phyloP scores from a whole-genome alignment of 352 stramenopile species.

The Aphanomyces astaci region DNA sequence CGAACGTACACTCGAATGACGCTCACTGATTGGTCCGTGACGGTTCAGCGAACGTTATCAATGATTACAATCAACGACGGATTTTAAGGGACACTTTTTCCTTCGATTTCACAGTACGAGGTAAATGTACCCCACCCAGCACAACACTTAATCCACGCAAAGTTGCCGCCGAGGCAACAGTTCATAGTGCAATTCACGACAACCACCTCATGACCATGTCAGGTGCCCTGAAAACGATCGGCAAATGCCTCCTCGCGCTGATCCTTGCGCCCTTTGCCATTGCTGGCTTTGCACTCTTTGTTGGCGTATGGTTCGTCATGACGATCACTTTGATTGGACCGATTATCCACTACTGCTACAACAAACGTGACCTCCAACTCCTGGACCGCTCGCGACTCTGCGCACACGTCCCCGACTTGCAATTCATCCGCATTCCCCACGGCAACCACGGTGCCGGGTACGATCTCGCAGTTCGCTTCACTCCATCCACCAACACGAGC shows the following conservation, averaged over 20 bases:
- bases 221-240: not conserved
- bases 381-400: conserved; percentile 1
- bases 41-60: no score
- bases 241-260: not conserved
- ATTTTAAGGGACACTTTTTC: no score
- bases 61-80: no score
- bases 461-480: conserved; percentile 4
- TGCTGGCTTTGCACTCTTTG: not conserved
- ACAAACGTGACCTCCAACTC: not conserved
- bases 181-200: no score
- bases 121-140: no score
- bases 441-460: not conserved
- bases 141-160: no score
- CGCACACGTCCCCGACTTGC: not conserved
- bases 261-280: not conserved
- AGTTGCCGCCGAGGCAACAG: no score
- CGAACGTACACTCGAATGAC: not conserved
- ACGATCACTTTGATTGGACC: not conserved
- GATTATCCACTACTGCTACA: not conserved
- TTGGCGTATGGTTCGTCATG: not conserved
- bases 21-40: not conserved
- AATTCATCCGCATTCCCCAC: not conserved
- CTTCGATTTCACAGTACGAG: no score
- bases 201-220: not conserved
- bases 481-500: not conserved